These are phyloP conservation scores for Capniomyces stellatus DNA, from an alignment of 371 early-diverging fungal species.

Conservation along the genomic window DNA sequence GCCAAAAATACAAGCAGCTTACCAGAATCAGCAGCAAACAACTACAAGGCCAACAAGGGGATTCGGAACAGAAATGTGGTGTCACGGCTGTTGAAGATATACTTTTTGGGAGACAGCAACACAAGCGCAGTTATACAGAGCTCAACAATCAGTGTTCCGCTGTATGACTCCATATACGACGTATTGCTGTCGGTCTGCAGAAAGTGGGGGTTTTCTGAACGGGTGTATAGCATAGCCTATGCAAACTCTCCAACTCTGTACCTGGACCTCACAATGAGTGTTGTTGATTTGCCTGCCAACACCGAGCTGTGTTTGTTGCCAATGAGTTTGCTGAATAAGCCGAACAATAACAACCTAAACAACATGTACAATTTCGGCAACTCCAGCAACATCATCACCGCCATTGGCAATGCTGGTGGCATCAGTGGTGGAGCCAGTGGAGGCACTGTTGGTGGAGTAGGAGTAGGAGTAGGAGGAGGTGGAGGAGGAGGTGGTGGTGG, in stretches of 20 bases:
- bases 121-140: no score
- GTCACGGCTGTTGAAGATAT: slow-evolving; percentile 31
- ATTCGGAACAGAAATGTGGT: no score
- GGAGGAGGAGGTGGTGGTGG: no score
- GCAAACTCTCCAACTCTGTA: slow-evolving; percentile 56
- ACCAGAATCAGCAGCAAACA: no score
- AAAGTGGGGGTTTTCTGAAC: slow-evolving; percentile 64
- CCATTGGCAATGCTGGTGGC: not conserved
- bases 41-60: no score
- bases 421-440: no score
- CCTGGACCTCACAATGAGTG: slow-evolving; percentile 52
- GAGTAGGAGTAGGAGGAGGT: no score
- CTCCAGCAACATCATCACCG: not conserved
- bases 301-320: slow-evolving; percentile 59
- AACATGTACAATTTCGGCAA: not conserved
- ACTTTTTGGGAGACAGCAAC: slow-evolving; percentile 24
- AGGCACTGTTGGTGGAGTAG: no score
- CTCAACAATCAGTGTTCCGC: slow-evolving; percentile 62
- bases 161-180: slow-evolving; percentile 54
- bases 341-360: not conserved
- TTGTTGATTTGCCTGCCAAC: slow-evolving; percentile 40
- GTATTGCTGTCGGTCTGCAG: slow-evolving; percentile 69
- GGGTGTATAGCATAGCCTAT: slow-evolving; percentile 56
- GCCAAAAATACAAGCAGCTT: slow-evolving; percentile 1
- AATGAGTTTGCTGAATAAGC: slow-evolving; percentile 29